These are phyloP conservation scores for Corymbia maculata DNA, from an alignment of 345 rosid genomes.

Conservation along the genomic window DNA sequence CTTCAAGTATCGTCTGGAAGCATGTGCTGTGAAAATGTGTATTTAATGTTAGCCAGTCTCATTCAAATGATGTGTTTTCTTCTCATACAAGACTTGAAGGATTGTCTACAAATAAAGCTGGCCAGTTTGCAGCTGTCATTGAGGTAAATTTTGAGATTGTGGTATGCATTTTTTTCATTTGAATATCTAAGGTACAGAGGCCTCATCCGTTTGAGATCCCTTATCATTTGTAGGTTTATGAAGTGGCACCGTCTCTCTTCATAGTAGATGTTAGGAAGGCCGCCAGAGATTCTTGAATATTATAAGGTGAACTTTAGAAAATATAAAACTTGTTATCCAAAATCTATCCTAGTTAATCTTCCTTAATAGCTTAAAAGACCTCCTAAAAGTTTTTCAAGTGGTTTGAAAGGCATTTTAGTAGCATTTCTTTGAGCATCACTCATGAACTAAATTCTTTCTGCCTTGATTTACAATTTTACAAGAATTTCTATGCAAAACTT, in stretches of 20 bases:
- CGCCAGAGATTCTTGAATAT: constrained; percentile 77
- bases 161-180: background rate
- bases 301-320: constrained; percentile 47
- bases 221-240: constrained; percentile 38
- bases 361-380: background rate
- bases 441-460: background rate
- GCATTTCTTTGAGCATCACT: background rate
- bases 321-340: background rate
- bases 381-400: background rate
- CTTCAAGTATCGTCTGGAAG: no score
- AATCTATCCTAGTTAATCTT: background rate
- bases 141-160: constrained; percentile 37
- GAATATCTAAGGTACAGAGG: background rate
- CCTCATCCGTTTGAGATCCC: background rate
- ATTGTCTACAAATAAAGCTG: constrained; percentile 33
- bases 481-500: constrained; percentile 58
- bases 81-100: constrained; percentile 74
- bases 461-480: constrained; percentile 54
- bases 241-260: constrained; percentile 87
- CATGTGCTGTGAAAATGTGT: background rate
- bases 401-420: background rate
- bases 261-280: constrained; percentile 86
- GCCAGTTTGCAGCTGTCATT: constrained; percentile 67
- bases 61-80: background rate
- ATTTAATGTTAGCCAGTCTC: background rate